phyloP scores from a whole-genome alignment of 1,284 basidiomycete species.

The Pholiota adiposa region DNA sequence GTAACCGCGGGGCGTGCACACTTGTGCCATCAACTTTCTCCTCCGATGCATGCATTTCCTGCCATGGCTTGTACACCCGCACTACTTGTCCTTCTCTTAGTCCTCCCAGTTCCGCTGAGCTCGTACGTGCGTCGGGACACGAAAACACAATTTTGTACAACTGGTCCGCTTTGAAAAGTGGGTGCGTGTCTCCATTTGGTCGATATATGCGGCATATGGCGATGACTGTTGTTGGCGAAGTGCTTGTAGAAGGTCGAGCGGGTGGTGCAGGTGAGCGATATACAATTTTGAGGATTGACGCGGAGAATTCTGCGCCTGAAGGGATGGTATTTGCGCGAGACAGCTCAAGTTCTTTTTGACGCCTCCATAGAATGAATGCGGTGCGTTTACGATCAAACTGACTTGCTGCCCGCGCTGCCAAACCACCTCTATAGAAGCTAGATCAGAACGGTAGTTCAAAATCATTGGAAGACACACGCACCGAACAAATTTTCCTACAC shows the following conservation, averaged over 20 bases:
- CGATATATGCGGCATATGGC: constrained; percentile 30
- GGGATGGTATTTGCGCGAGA: constrained; percentile 24
- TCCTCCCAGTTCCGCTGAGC: not conserved
- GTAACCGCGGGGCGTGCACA: constrained; percentile 12
- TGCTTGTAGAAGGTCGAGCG: constrained; percentile 10
- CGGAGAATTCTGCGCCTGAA: constrained; percentile 35
- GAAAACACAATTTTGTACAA: constrained; percentile 31
- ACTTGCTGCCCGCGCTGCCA: constrained; percentile 50
- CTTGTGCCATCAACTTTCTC: not conserved
- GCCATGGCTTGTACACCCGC: constrained; percentile 32
- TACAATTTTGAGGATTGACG: constrained; percentile 39
- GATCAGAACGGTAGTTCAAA: not conserved
- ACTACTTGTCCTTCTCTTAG: constrained; percentile 28
- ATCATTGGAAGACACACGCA: constrained; percentile 19
- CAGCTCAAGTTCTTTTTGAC: constrained; percentile 43
- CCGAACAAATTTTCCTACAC: constrained; percentile 37
- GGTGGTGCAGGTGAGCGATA: constrained; percentile 24
- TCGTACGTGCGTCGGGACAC: constrained; percentile 15
- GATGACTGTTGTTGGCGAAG: constrained; percentile 24
- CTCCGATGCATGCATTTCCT: constrained; percentile 17
- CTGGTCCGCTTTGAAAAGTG: constrained; percentile 14
- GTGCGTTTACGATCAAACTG: constrained; percentile 45
- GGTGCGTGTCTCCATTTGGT: constrained; percentile 1
- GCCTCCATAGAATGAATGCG: constrained; percentile 48
- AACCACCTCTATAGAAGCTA: constrained; percentile 43